Evolutionary conservation across 148 eudicot genomes (phyloP).

Genomic region (Camellia sinensis): DNA sequence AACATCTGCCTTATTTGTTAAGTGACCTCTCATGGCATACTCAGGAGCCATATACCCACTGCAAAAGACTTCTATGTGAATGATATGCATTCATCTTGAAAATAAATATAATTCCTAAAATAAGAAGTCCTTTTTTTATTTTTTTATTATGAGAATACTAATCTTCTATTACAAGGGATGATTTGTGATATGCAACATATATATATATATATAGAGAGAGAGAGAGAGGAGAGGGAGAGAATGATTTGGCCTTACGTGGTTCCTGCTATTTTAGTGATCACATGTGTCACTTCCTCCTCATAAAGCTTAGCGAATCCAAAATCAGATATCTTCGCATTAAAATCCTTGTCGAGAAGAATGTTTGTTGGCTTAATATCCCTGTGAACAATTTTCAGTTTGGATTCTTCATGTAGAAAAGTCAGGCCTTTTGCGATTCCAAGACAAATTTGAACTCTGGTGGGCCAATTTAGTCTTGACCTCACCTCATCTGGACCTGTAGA

Average conservation of each 20-base stretch:
- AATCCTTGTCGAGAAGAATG: slow-evolving; percentile 28
- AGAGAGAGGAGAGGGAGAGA: too few relatives aligned
- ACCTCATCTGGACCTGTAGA: slow-evolving; percentile 3
- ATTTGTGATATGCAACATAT: too few relatives aligned
- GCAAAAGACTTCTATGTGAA: slow-evolving; percentile 6
- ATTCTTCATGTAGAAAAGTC: slow-evolving; percentile 32
- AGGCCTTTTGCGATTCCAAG: slow-evolving; percentile 29
- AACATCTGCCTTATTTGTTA: slow-evolving; percentile 24
- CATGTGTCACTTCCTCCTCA: slow-evolving; percentile 22
- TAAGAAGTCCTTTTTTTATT: neutral
- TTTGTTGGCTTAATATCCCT: slow-evolving; percentile 29
- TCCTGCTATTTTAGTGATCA: slow-evolving; percentile 23
- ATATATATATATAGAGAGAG: too few relatives aligned
- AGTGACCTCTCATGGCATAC: slow-evolving; percentile 18
- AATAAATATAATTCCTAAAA: neutral
- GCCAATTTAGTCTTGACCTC: slow-evolving; percentile 21
- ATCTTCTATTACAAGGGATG: neutral
- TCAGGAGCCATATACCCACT: slow-evolving; percentile 36
- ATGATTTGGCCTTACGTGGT: slow-evolving; percentile 18
- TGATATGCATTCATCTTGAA: neutral
- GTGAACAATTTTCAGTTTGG: slow-evolving; percentile 21
- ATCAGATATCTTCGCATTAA: slow-evolving; percentile 28
- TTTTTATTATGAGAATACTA: neutral
- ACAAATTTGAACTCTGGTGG: slow-evolving; percentile 25
- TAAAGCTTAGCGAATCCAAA: slow-evolving; percentile 27